Conservation (phyloP, 768 basidiomycete genomes). For the Sutorius australiensis region DNA sequence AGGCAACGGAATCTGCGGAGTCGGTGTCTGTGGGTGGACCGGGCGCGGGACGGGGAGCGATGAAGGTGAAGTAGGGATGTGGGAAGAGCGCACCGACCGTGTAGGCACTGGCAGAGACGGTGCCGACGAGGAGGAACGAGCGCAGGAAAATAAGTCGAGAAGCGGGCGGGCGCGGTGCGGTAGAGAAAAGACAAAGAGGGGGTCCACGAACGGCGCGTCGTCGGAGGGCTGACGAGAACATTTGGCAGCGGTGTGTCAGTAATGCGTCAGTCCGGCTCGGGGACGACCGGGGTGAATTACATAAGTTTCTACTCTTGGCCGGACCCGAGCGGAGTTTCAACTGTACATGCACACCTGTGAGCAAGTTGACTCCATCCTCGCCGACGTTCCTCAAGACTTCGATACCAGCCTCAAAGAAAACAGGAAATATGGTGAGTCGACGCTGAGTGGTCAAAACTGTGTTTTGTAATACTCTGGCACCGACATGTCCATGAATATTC, state of each 20-base stretch:
- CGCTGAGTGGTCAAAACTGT: conserved; percentile 14
- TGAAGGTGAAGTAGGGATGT: conserved; percentile 56
- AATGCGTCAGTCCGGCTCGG: too few species aligned
- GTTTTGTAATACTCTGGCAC: conserved; percentile 38
- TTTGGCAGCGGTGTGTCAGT: background rate
- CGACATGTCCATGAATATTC: conserved; percentile 34
- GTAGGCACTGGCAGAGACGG: conserved; percentile 34
- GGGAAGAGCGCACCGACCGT: conserved; percentile 66
- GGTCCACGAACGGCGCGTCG: conserved; percentile 3
- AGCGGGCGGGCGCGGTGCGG: background rate
- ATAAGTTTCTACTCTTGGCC: conserved; percentile 6
- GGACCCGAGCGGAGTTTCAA: conserved; percentile 24
- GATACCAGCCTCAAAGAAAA: conserved; percentile 37
- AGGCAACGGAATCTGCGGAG: conserved; percentile 54
- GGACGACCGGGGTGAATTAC: conserved; percentile 4
- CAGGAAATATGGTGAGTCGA: conserved; percentile 49
- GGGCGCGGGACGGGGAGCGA: conserved; percentile 77
- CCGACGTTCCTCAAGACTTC: conserved; percentile 16
- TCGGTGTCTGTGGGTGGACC: conserved; percentile 54
- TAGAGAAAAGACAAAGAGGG: conserved; percentile 21
- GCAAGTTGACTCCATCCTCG: background rate
- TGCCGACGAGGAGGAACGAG: conserved; percentile 18
- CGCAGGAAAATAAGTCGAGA: conserved; percentile 11
- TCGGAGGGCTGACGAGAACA: conserved; percentile 6
- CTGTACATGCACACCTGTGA: background rate